Evolutionary conservation across 768 basidiomycete genomes (phyloP), one percentile per base, ranked within the genome.

Genomic region (Serpula lacrymans): DNA sequence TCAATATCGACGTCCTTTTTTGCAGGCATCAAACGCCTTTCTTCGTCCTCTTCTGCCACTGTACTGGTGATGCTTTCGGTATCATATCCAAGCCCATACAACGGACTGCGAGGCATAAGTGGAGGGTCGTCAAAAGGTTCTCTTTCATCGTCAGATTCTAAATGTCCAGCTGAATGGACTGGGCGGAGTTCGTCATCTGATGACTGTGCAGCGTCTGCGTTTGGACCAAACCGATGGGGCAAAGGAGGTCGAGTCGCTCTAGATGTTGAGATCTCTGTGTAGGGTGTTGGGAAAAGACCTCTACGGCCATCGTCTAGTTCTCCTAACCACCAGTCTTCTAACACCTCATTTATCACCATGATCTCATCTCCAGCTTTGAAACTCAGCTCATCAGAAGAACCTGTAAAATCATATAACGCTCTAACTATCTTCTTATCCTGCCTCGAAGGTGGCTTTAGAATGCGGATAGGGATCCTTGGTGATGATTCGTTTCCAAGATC

Each of bases 311-410:
- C 64, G 31, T 45, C 50, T 24, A 79, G 57, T 55, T 86, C 80
- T 6, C 91, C 92, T 68, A 91, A 77, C 86, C 89, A 94, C 92
- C 92, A 94, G 45, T 80, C 90, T 46, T 88, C 86, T 24, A 90
- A 68, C 1, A 92, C 87, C 57, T 94, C 89, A 24, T 80, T 81
- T 21, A 88, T 51, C 21, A 93, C 81, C 11, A 72, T 60, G 42
- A 96, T 84, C 49, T 88, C 78, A 28, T 84, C 82, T 1, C 90
- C 92, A 4, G 71, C 66, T 42, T 67, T 73, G 65, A 95, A 84
- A 30, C 74, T 74, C 26, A 96, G 68, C 59, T 95, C 92, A 49
- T 93, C 91, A 2, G 77, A 65, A 2, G 81, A 81, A 3, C 80
- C 87, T 0, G 67, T 60, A 59, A 90, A 94, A 58, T 87, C 84